Evolutionary conservation across 1,139 yeast genomes (phyloP).

Genomic region (Lizanozyma gosingica): DNA sequence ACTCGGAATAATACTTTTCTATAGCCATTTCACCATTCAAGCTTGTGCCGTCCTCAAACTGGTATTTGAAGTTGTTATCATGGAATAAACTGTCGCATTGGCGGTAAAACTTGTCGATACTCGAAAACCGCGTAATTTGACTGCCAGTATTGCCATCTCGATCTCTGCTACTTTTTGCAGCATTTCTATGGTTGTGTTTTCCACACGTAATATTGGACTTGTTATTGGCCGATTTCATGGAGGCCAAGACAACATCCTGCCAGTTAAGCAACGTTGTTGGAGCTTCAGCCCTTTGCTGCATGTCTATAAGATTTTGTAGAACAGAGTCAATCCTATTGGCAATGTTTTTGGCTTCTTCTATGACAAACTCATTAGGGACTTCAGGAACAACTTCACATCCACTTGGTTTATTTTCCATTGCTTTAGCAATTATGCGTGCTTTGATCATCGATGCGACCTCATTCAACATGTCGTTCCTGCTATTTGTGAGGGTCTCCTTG

Average conservation of each 20-base stretch:
- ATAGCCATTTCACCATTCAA: not conserved
- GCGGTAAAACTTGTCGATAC: no score
- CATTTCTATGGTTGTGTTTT: no score
- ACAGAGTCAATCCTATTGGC: not conserved
- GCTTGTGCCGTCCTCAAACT: not conserved
- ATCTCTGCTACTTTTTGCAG: not conserved
- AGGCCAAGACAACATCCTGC: not conserved
- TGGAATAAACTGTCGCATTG: not conserved
- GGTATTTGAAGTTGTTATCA: not conserved
- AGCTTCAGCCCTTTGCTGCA: not conserved
- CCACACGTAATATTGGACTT: no score
- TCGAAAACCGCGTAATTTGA: not conserved
- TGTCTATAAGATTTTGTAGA: not conserved
- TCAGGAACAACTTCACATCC: not conserved
- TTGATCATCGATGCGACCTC: not conserved
- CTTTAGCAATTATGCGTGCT: not conserved
- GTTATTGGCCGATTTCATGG: no score
- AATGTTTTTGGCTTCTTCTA: not conserved
- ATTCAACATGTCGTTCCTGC: not conserved
- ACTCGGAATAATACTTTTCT: not conserved
- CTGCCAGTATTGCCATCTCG: not conserved
- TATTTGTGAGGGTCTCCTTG: not conserved
- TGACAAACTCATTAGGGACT: not conserved
- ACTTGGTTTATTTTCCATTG: not conserved
- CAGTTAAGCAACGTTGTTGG: not conserved